Evolutionary conservation across 352 stramenopile species (phyloP).

Genomic region (Thalassiosira gravida): DNA sequence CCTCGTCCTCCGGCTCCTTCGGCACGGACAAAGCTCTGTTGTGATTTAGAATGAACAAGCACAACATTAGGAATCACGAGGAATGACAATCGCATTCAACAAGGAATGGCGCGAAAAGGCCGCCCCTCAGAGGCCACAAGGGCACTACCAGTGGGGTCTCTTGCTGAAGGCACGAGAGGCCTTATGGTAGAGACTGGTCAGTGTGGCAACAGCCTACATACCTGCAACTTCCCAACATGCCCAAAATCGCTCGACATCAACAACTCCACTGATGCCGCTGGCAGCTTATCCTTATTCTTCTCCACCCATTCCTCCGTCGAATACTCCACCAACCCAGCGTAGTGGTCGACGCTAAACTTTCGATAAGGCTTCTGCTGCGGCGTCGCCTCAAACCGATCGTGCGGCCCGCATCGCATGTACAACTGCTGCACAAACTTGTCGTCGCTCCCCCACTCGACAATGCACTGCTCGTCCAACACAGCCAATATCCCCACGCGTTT

Average conservation of each 20-base stretch:
- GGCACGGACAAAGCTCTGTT: slow-evolving; percentile 7
- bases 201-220: too few species aligned
- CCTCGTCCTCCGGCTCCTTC: slow-evolving; percentile 6
- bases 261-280: slow-evolving; percentile 28
- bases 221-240: slow-evolving; percentile 11
- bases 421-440: slow-evolving; percentile 74
- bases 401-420: slow-evolving; percentile 43
- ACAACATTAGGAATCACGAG: too few species aligned
- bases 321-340: slow-evolving; percentile 93
- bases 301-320: slow-evolving; percentile 92
- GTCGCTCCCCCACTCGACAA: slow-evolving; percentile 75
- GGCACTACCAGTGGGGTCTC: too few species aligned
- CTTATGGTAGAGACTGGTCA: too few species aligned
- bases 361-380: slow-evolving; percentile 27
- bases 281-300: slow-evolving; percentile 92
- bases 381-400: slow-evolving; percentile 59
- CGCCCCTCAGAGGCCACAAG: too few species aligned
- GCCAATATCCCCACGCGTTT: slow-evolving; percentile 72
- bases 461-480: slow-evolving; percentile 85
- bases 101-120: too few species aligned
- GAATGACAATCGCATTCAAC: too few species aligned
- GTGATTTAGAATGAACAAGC: too few species aligned
- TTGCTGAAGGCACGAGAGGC: too few species aligned
- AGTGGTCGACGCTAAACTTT: slow-evolving; percentile 87
- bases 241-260: slow-evolving; percentile 27